These are phyloP conservation scores for Penicillium samsonianum DNA, from an alignment of 495 filamentous ascomycete genomes.

Conservation along the genomic window DNA sequence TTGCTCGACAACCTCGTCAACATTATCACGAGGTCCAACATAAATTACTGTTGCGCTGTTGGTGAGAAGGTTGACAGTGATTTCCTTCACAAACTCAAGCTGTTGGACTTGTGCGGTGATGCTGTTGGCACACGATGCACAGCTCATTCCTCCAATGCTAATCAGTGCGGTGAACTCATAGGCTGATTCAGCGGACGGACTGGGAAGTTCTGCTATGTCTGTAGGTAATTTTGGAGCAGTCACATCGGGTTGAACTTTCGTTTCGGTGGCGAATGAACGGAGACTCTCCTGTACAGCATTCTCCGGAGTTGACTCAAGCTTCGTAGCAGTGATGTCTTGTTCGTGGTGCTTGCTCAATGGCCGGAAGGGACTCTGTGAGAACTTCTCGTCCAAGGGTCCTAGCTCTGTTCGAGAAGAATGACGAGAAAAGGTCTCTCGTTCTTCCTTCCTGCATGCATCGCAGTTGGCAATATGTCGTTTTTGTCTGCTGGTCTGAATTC, in stretches of 20 bases:
- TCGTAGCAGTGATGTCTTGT: neutral
- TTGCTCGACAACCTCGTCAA: slow-evolving; percentile 45
- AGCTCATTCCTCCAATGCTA: slow-evolving; percentile 66
- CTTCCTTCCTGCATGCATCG: slow-evolving; percentile 50
- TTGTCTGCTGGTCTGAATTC: slow-evolving; percentile 22
- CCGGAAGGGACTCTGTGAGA: neutral
- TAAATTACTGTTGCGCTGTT: slow-evolving; percentile 56
- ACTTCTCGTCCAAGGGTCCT: slow-evolving; percentile 17
- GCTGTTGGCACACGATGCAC: slow-evolving; percentile 59
- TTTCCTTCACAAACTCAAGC: slow-evolving; percentile 53
- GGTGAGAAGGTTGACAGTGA: slow-evolving; percentile 60
- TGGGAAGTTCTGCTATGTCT: slow-evolving; percentile 3
- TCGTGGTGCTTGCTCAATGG: slow-evolving; percentile 3
- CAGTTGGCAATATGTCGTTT: slow-evolving; percentile 49
- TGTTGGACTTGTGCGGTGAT: slow-evolving; percentile 53
- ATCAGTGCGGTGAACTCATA: slow-evolving; percentile 47
- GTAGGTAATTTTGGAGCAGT: slow-evolving; percentile 4
- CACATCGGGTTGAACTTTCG: neutral
- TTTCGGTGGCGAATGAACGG: slow-evolving; percentile 9
- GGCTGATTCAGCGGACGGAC: neutral
- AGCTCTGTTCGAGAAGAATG: slow-evolving; percentile 13
- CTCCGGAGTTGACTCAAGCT: slow-evolving; percentile 1
- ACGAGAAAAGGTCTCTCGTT: slow-evolving; percentile 15
- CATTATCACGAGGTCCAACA: slow-evolving; percentile 41
- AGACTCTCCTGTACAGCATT: neutral